Conservation (phyloP, 2,329 filamentous ascomycete genomes). For the Curvularia eragrostidis region DNA sequence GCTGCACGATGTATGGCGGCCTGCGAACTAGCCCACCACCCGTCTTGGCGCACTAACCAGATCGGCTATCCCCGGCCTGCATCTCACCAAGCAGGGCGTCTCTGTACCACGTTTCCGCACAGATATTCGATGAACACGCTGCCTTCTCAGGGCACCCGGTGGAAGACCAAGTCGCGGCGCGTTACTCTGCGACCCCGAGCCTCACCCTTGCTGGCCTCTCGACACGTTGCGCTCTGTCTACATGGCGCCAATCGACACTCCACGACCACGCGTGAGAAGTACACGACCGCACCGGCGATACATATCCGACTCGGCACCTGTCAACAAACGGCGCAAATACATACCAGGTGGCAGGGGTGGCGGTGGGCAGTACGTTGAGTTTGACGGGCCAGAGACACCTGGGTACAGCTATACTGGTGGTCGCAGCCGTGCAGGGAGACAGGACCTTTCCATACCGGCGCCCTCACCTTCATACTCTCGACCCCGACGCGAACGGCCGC, state of each 20-base stretch:
- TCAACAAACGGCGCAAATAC: constrained; percentile 64
- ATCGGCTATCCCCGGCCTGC: constrained; percentile 10
- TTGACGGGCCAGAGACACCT: constrained; percentile 68
- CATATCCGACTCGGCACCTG: constrained; percentile 52
- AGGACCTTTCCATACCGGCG: constrained; percentile 51
- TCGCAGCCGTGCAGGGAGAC: constrained; percentile 60
- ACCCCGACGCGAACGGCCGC: constrained; percentile 48
- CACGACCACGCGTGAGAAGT: constrained; percentile 46
- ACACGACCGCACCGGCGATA: constrained; percentile 44
- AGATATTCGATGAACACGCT: constrained; percentile 31
- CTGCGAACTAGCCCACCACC: constrained; percentile 6
- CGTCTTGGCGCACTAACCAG: constrained; percentile 20
- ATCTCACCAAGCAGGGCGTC: constrained; percentile 28
- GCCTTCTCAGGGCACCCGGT: constrained; percentile 28
- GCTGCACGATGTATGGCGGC: constrained; percentile 7
- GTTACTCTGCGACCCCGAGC: constrained; percentile 30
- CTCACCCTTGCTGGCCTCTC: constrained; percentile 34
- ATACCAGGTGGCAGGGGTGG: constrained; percentile 86
- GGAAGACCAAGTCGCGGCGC: constrained; percentile 28
- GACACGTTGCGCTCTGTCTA: constrained; percentile 36
- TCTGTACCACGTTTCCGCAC: constrained; percentile 20
- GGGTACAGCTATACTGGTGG: constrained; percentile 53
- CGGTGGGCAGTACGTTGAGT: constrained; percentile 82
- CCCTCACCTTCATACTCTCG: constrained; percentile 55
- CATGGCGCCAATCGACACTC: constrained; percentile 48